Base-by-base conservation (phyloP, 2,329 filamentous ascomycete species). In the Grosmannia serpens region DNA sequence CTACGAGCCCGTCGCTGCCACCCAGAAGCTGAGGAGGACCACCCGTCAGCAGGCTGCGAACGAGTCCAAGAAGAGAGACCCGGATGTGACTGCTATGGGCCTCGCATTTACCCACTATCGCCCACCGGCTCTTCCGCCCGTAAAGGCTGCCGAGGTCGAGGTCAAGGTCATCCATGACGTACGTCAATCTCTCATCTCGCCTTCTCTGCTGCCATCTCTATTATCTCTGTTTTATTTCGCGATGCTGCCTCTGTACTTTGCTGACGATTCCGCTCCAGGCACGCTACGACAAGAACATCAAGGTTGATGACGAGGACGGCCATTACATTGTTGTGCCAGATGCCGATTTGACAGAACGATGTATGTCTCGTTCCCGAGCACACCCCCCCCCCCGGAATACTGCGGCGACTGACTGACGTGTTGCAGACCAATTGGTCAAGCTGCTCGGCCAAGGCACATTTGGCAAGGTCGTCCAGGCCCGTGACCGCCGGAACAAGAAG, bases 361-460 rank as follows among this genome's bases (percentile, higher is more conserved):
- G 91, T 96, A 80, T 71, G 89, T 81, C 8, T 27, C 10, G 15
- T 52, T 2, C 10, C 56, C 33, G 58, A n/a, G n/a, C 15, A 35
- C 33, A 59, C 66, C 70, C 46, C 75, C 51, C 41, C 47, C 38
- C n/a, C 13, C 26, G 7, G 20, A 13, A 31, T n/a, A 20, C 15
- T 11, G 10, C 27, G 2, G 35, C 35, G 11, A 35, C 51, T 41
- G 24, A 41, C 53, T 13, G 13, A 27, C 26, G 15, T 8, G 29
- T 54, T 20, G 8, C 64, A 96, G 91, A 97, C 72, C 85, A 88
- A 74, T 92, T 99, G 65, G 79, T 87, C 62, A 91, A 90, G 65
- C 80, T 97, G 31, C 85, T 99, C 15, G 94, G 94, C 26, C 94
- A 99, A 74, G 94, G 94, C 63, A 99, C 94, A 0, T 99, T 99